Conservation (phyloP, 768 basidiomycete genomes). For the Dentipellis sp. region DNA sequence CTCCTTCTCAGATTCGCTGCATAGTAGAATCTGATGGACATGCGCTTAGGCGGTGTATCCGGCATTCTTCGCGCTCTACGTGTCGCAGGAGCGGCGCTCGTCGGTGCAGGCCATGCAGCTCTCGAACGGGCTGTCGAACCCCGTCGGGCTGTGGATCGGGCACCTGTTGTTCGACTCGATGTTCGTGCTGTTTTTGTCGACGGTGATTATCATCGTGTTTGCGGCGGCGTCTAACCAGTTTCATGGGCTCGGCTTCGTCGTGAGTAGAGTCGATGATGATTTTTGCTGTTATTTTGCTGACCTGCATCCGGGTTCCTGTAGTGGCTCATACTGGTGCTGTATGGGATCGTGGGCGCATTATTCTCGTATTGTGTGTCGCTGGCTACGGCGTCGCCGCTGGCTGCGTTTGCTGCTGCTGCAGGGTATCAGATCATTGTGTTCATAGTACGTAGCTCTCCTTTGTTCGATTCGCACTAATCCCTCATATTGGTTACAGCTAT, state of each 20-base stretch:
- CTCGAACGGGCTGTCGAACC: constrained; percentile 64
- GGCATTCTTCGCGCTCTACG: constrained; percentile 77
- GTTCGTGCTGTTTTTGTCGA: constrained; percentile 47
- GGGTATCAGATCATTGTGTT: constrained; percentile 69
- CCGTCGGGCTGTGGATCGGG: constrained; percentile 68
- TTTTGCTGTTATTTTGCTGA: constrained; percentile 1
- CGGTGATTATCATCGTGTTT: constrained; percentile 56
- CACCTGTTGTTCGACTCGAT: constrained; percentile 70
- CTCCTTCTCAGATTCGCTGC: background rate
- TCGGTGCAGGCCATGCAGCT: constrained; percentile 79
- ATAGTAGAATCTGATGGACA: background rate
- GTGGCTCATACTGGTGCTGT: constrained; percentile 67
- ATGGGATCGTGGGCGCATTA: constrained; percentile 58
- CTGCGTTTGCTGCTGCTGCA: constrained; percentile 64
- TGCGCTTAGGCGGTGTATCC: constrained; percentile 54
- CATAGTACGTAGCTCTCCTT: constrained; percentile 35
- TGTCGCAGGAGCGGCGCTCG: constrained; percentile 59
- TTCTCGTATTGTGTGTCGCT: constrained; percentile 63
- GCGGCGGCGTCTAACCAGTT: constrained; percentile 51
- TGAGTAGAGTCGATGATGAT: constrained; percentile 27
- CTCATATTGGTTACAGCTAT: constrained; percentile 32
- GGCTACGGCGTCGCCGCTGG: constrained; percentile 52
- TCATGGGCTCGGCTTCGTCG: constrained; percentile 52
- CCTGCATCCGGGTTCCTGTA: constrained; percentile 24
- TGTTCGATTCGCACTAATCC: too few relatives aligned